Percentiles rank a stretch among this genome's conserved stretches.
These are phyloP conservation scores for Kwoniella pini DNA, from an alignment of 768 basidiomycete genomes.

Conservation along the genomic window DNA sequence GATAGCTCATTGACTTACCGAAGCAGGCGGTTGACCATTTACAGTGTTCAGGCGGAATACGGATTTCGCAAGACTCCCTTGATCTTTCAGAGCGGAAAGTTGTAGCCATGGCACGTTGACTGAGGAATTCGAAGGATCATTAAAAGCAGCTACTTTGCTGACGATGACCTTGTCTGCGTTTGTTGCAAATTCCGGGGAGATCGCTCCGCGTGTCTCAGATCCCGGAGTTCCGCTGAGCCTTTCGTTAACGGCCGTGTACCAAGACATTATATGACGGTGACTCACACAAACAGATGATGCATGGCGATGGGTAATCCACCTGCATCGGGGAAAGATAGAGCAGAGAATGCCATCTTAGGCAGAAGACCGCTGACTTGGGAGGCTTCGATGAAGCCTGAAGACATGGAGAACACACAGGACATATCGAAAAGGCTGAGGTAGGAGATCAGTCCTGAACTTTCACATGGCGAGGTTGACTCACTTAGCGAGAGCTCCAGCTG, in stretches of 20 bases:
- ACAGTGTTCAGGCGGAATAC: slow-evolving; percentile 63
- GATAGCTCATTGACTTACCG: slow-evolving; percentile 25
- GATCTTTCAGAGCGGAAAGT: slow-evolving; percentile 55
- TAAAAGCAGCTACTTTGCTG: slow-evolving; percentile 10
- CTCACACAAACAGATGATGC: slow-evolving; percentile 42
- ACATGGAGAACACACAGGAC: slow-evolving; percentile 57
- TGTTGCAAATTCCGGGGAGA: slow-evolving; percentile 35
- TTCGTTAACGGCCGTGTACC: neutral
- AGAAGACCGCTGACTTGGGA: slow-evolving; percentile 13
- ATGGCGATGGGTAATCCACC: slow-evolving; percentile 21
- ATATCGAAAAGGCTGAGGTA: slow-evolving; percentile 61
- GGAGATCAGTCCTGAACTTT: slow-evolving; percentile 7
- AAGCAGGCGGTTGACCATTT: slow-evolving; percentile 62
- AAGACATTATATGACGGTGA: too few species aligned
- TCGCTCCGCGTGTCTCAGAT: slow-evolving; percentile 23
- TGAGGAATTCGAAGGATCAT: slow-evolving; percentile 24
- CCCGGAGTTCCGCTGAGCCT: slow-evolving; percentile 16
- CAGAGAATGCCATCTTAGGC: slow-evolving; percentile 65
- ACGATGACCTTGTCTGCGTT: slow-evolving; percentile 21
- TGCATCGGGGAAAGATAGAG: slow-evolving; percentile 36
- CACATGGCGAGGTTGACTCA: slow-evolving; percentile 13
- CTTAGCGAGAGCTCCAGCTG: slow-evolving; percentile 45
- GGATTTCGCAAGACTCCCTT: slow-evolving; percentile 60
- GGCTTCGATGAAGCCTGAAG: slow-evolving; percentile 45
- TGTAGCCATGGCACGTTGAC: slow-evolving; percentile 64